Base-by-base conservation (phyloP, 208 protist species). In the Ichthyophonus hoferi region DNA sequence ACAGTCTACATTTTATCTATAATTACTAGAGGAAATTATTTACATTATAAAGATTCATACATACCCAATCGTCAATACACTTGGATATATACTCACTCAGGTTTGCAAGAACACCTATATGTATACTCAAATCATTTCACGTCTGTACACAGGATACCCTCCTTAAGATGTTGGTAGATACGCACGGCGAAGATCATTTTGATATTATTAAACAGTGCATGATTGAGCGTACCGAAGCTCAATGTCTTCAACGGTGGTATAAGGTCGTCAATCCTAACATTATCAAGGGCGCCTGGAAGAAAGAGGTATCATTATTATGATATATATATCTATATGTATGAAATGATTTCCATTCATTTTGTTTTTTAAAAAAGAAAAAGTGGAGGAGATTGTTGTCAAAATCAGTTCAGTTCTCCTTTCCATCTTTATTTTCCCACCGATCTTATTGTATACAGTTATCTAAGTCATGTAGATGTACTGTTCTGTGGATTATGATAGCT, bases 271-370 rank as follows among this genome's bases (percentile, higher is more conserved):
- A 42, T 0, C 87, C 87, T 14, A 42, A 77, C 67, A 79, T 89
- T 24, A 24, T 82, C 41, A 89, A 89, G 67, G 87, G 87, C 31
- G 77, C 87, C 1, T 89, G 87, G 87, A 89, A 31, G 39, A 42
- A 89, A 38, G 90, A 92, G 34, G 90, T 89, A 39, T 81, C 2
- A 35, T n/a, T 39, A 39, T 81, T n/a, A 14, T n/a, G 2, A 39
- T 81, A 39, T 81, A 39, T 81, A 39, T 81, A 39, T 81, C 12
- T 81, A 39, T 14, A 39, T 81, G 34, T 81, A 31, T 81, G 50
- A n/a, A n/a, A n/a, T n/a, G n/a, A n/a, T n/a, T n/a, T n/a, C n/a
- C n/a, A n/a, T n/a, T n/a, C n/a, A n/a, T 67, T 67, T 67, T 7
- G 14, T 7, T 67, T 7, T 67, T 7, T 67, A 24, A n/a, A 24